These are phyloP conservation scores for Cytospora schulzeri DNA, from an alignment of 2,329 filamentous ascomycete genomes.

Conservation along the genomic window DNA sequence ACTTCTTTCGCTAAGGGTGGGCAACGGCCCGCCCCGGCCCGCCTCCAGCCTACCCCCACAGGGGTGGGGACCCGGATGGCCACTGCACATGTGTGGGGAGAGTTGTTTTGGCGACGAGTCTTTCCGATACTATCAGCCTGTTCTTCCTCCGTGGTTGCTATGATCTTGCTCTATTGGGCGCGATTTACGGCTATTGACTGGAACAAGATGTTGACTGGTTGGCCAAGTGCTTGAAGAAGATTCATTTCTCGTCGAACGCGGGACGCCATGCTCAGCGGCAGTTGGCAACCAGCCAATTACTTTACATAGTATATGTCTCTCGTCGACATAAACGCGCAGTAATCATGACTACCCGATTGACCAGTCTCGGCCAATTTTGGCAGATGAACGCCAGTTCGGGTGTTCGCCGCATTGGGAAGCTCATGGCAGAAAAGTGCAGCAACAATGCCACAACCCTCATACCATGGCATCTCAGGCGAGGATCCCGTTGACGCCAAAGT, in stretches of 20 bases:
- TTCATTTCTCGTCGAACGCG: background rate
- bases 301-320: background rate
- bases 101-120: background rate
- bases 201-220: background rate
- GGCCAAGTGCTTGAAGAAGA: background rate
- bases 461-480: background rate
- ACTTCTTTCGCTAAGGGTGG: background rate
- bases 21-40: background rate
- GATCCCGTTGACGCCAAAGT: background rate
- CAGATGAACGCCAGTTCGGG: background rate
- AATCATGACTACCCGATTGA: background rate
- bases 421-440: background rate
- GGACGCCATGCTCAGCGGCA: background rate
- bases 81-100: background rate
- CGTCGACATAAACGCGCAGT: background rate
- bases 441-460: background rate
- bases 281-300: background rate
- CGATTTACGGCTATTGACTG: background rate
- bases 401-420: background rate
- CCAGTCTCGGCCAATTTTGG: background rate
- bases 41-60: background rate
- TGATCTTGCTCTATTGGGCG: background rate
- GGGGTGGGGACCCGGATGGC: background rate
- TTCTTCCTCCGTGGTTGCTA: background rate
- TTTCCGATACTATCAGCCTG: background rate